Base-by-base conservation (phyloP, 2,329 filamentous ascomycete species). In the Penicillium paneum region DNA sequence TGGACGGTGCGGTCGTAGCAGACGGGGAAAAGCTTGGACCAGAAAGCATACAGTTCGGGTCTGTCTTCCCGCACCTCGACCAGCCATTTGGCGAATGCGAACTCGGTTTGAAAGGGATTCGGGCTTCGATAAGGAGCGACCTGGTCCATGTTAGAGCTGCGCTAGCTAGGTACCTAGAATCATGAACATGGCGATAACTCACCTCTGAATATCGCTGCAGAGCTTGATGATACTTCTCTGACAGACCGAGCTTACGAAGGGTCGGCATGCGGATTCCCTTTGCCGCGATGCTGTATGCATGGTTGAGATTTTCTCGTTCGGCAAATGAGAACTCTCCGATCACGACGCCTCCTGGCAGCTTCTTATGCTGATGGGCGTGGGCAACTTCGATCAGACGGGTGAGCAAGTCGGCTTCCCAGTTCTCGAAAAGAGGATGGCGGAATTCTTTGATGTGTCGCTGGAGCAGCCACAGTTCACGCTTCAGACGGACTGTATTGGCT, bases 381-480 rank as follows among this genome's bases (percentile, higher is more conserved):
- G 67, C 60, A 21, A 68, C 62, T 42, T 71, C 70, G 44, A 73
- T 64, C n/a, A 73, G 62, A 21, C 68, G 66, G 2, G 70, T 72
- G 13, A 73, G 62, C n/a, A 63, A 63, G 47, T 73, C 67, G 13
- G 70, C 70, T 49, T 73, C 65, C 69, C 70, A 73, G 34, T 61
- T 70, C n/a, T 60, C 57, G 31, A 71, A 60, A 29, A 64, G 55
- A 3, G 70, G 67, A 36, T 63, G 59, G 19, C 65, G 53, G 40
- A 65, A 64, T 4, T 64, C 54, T 15, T 58, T 62, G 51, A 71
- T 31, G 45, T 69, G 64, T 7, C 53, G 62, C 21, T 69, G 58
- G 19, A 71, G 62, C 17, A 60, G 60, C 31, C 56, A 55, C 24
- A 67, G 46, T 29, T 71, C 70, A 21, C 58, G 56, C 36, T 64